Base-by-base conservation (phyloP, 495 filamentous ascomycete genomes). In the Cercophora newfieldiana region DNA sequence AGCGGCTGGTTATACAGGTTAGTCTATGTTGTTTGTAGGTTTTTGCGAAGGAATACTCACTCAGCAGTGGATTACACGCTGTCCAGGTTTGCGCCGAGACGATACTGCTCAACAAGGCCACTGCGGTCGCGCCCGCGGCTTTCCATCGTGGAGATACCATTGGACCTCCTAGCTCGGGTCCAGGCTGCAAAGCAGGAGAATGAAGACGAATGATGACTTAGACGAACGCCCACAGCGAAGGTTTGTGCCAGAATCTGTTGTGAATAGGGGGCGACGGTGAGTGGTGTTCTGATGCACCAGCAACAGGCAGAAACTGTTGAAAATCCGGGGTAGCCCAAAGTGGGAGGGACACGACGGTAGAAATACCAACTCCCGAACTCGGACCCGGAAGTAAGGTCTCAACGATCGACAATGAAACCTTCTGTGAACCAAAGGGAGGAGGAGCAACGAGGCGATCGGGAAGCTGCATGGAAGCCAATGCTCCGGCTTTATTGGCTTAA, bases 51-150 rank as follows among this genome's bases (percentile, higher is more conserved):
- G 10, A n/a, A 7, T 29, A 56, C 76, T 69, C 65, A 74, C 73
- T 68, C 14, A 67, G 53, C 10, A 72, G 29, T 8, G 76, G 76
- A 26, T 78, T 77, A 66, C 76, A 78, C 31, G 68, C 19, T 29
- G 72, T 66, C 71, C 72, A 78, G 25, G 76, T 78, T 60, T 78
- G 76, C 7, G 67, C 74, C 0, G 51, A 29, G 19, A 61, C 57
- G 31, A 64, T 30, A 33, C 56, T 60, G 47, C 64, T 66, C 37
- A 77, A 59, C 50, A 71, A 19, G 19, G 66, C 26, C 10, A 64
- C 49, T 56, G 58, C 61, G 29, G 69, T 62, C 33, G 37, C 37
- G 12, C 53, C 63, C 47, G 61, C 63, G 26, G 51, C 61, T 64
- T 54, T 74, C 71, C 74, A 69, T 51, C 63, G 59, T 24, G 44